Percentiles rank a stretch among this genome's conserved stretches.
phyloP scores from a whole-genome alignment of 225 moss, liverwort and hornwort species.

The Marchantia paleacea region DNA sequence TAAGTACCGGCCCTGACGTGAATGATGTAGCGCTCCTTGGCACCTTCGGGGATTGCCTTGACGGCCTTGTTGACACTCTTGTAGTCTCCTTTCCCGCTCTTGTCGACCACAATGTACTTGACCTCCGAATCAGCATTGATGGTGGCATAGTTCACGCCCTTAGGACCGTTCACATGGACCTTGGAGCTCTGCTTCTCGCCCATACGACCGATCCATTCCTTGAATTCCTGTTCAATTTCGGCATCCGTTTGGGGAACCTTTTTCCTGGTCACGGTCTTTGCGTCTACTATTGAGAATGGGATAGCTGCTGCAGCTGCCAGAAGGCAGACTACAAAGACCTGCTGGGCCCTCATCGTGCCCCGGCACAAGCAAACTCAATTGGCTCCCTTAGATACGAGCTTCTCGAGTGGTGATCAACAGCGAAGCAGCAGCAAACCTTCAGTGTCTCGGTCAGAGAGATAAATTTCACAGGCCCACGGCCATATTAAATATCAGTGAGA shows the following conservation, averaged over 20 bases:
- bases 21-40: slow-evolving; percentile 35
- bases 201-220: slow-evolving; percentile 20
- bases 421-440: not conserved
- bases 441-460: not conserved
- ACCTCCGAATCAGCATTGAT: not conserved
- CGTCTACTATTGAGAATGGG: not conserved
- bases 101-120: slow-evolving; percentile 30
- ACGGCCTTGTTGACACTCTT: slow-evolving; percentile 45
- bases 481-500: not conserved
- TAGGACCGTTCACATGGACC: not conserved
- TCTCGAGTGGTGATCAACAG: not conserved
- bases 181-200: slow-evolving; percentile 4
- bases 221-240: slow-evolving; percentile 7
- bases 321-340: not conserved
- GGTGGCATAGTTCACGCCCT: slow-evolving; percentile 1
- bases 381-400: not conserved
- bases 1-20: slow-evolving; percentile 51
- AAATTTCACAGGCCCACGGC: not conserved
- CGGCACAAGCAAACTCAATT: not conserved
- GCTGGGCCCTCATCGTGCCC: not conserved
- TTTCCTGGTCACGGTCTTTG: too few species aligned
- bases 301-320: not conserved
- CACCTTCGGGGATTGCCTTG: slow-evolving; percentile 40
- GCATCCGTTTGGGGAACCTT: not conserved
- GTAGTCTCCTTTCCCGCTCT: slow-evolving; percentile 35